Percentiles rank a stretch among this genome's conserved stretches.
Conservation (phyloP, 768 basidiomycete genomes). For the Trametes gibbosa region DNA sequence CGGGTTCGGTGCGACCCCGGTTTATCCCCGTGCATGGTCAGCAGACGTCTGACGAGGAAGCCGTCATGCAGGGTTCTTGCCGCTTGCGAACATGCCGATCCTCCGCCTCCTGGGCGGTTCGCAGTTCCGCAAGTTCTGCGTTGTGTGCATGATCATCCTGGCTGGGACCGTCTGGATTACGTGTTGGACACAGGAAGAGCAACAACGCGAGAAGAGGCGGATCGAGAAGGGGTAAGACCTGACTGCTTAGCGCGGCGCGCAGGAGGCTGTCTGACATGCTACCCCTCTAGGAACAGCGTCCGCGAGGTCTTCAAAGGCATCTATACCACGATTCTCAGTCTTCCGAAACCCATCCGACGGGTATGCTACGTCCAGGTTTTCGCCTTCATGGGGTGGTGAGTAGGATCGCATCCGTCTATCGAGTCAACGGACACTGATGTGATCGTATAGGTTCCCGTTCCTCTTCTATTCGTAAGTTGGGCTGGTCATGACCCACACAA, state of each 20-base stretch:
- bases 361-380: conserved; percentile 94
- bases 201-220: conserved; percentile 50
- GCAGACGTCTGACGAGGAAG: not conserved
- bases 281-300: conserved; percentile 8
- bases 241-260: not conserved
- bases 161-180: conserved; percentile 84
- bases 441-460: conserved; percentile 77
- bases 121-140: conserved; percentile 95
- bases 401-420: conserved; percentile 3
- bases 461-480: conserved; percentile 81
- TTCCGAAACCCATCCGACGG: conserved; percentile 81
- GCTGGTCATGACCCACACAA: not conserved
- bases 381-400: conserved; percentile 95
- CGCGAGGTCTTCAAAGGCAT: conserved; percentile 66
- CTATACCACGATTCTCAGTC: conserved; percentile 60
- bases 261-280: not conserved
- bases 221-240: conserved; percentile 33
- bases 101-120: conserved; percentile 80
- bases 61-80: conserved; percentile 68
- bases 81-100: conserved; percentile 77
- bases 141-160: conserved; percentile 78
- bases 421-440: conserved; percentile 5
- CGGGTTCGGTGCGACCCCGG: conserved; percentile 65
- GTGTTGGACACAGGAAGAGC: conserved; percentile 81
- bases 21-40: not conserved